Evolutionary conservation across 2,329 filamentous ascomycete genomes (phyloP).

Genomic region (Diaporthe sp.): DNA sequence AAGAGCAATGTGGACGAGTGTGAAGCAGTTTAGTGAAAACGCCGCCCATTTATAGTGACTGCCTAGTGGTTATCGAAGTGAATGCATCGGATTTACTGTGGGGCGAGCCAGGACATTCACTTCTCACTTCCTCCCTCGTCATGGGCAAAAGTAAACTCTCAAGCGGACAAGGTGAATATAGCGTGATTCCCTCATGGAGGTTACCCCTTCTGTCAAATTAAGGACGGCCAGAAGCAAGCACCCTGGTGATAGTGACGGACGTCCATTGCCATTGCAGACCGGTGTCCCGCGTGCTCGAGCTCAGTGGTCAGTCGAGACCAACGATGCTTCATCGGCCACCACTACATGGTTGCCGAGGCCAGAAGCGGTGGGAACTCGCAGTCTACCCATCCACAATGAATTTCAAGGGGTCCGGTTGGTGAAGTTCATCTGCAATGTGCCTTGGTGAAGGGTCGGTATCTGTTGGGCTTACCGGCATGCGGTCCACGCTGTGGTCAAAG

Average conservation of each 20-base stretch:
- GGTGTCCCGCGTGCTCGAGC: not conserved
- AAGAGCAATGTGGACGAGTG: not conserved
- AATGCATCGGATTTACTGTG: not conserved
- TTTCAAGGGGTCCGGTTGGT: conserved; percentile 3
- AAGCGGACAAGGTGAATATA: not conserved
- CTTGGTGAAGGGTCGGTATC: not conserved
- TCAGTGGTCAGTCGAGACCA: not conserved
- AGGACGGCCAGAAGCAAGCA: conserved; percentile 6
- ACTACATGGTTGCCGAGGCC: not conserved
- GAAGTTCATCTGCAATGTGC: not conserved
- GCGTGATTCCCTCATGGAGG: not conserved
- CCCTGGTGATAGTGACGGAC: not conserved
- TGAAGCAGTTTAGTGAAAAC: not conserved
- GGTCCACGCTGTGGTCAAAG: not conserved
- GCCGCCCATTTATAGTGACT: not conserved
- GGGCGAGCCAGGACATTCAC: not conserved
- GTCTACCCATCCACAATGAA: not conserved
- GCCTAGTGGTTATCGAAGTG: not conserved
- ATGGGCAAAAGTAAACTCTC: not conserved
- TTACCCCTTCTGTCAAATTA: not conserved
- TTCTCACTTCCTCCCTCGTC: not conserved
- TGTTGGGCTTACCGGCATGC: not conserved
- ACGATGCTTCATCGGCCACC: not conserved
- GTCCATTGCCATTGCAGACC: not conserved
- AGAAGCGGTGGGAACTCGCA: not conserved